Percentiles rank a stretch among this genome's conserved stretches.
Evolutionary conservation across 2,329 filamentous ascomycete genomes (phyloP).

Genomic region (Blastomyces parvus): DNA sequence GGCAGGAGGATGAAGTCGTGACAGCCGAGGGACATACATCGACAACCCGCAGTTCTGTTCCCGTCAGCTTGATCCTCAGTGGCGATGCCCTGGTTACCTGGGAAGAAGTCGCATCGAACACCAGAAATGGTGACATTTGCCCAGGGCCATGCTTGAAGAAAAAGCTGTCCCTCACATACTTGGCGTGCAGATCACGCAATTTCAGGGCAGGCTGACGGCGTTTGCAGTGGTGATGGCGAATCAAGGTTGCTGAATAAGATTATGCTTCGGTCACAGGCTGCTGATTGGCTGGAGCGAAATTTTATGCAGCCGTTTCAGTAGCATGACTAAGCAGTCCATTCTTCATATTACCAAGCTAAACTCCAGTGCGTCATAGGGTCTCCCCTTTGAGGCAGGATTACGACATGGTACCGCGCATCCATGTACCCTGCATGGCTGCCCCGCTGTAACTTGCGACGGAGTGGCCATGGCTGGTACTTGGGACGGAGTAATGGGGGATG

Average conservation of each 20-base stretch:
- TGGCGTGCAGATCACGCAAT: constrained; percentile 7
- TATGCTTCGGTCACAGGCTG: not conserved
- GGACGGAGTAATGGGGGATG: not conserved
- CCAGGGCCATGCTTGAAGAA: not conserved
- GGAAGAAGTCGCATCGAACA: too few species aligned
- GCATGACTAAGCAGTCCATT: not conserved
- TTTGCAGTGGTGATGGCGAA: not conserved
- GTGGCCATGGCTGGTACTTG: not conserved
- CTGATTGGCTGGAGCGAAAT: not conserved
- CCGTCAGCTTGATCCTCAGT: not conserved
- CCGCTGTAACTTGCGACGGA: not conserved
- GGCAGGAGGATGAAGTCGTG: too few species aligned
- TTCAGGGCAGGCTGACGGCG: not conserved
- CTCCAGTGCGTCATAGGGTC: not conserved
- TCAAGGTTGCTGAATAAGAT: not conserved
- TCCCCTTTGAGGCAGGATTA: not conserved
- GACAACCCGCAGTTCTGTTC: not conserved
- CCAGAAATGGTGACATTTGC: not conserved
- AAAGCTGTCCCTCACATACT: not conserved
- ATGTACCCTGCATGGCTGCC: not conserved
- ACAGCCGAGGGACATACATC: too few species aligned
- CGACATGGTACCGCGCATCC: not conserved
- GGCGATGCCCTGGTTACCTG: not conserved
- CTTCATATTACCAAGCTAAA: not conserved
- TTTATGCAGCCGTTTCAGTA: not conserved